These are phyloP conservation scores for Wallacemonas sp. DNA, from an alignment of 208 protist genomes.

Conservation along the genomic window DNA sequence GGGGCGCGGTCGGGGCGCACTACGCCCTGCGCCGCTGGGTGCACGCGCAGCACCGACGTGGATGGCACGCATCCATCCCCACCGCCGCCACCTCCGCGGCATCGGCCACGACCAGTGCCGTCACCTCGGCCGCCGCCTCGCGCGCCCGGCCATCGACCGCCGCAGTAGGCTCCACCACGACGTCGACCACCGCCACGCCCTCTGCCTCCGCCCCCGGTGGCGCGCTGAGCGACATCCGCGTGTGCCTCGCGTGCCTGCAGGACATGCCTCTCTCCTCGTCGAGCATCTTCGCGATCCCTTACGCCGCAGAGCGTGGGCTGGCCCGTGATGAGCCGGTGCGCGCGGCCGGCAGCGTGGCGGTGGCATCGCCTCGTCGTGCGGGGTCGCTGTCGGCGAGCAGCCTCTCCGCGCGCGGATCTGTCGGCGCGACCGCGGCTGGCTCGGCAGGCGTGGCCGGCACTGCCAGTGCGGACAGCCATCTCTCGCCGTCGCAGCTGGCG, in stretches of 20 bases:
- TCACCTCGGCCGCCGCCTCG: background rate
- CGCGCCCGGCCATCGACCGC: background rate
- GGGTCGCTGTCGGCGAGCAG: background rate
- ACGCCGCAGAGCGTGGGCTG: constrained; percentile 13
- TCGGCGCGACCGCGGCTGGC: background rate
- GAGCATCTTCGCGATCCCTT: constrained; percentile 6
- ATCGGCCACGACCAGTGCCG: background rate
- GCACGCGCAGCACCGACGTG: constrained; percentile 1
- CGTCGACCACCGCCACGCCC: background rate
- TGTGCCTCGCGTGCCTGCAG: constrained; percentile 11
- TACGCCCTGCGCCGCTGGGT: constrained; percentile 42
- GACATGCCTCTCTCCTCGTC: background rate
- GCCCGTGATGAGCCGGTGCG: background rate
- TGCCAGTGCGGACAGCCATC: background rate
- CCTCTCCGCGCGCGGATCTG: background rate
- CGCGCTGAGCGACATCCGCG: background rate
- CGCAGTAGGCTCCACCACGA: background rate
- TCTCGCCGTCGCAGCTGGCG: constrained; percentile 1
- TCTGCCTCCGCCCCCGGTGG: background rate
- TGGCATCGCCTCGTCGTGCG: background rate
- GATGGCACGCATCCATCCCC: no score
- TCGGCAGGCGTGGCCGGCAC: background rate
- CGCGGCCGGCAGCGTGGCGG: background rate
- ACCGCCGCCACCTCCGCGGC: no score
- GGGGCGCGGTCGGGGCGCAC: constrained; percentile 40